Base-by-base conservation (phyloP, 208 protist genomes). In the Leishmania major region DNA sequence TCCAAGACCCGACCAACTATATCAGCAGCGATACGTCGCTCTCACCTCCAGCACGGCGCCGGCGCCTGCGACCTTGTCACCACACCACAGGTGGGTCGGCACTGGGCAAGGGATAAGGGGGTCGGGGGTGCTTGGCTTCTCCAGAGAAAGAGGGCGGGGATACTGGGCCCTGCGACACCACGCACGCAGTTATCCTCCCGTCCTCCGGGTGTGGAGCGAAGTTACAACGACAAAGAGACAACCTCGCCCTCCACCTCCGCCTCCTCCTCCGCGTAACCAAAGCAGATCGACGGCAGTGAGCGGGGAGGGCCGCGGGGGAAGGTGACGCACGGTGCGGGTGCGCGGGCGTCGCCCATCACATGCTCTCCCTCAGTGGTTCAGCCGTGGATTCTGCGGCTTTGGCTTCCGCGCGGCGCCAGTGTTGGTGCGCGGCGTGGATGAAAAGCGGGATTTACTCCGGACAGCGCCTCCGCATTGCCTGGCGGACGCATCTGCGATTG, bases 371-470 rank as follows among this genome's bases (percentile, higher is more conserved):
- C 70, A 84, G 47, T 75, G 81, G 2, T 77, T 75, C 8, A 84
- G 57, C 47, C 59, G 80, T 1, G 78, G 74, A 6, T 66, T 72
- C 66, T 80, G 78, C 40, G 72, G 53, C 57, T 83, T 84, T 43
- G 49, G 74, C 43, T 84, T 84, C 31, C 70, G 64, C 13, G 60
- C 73, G 15, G 64, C 69, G 37, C 57, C n/a, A 6, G 37, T 59
- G 6, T 47, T 77, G 0, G 47, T 28, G 1, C 74, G 74, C 43
- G 31, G 72, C 6, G 22, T 77, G 51, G 83, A 81, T 2, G 77
- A 62, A 19, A 49, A 51, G 31, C 77, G 78, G 3, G 67, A 77
- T 47, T 75, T 75, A 51, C 51, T 62, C n/a, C 19, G 51, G 17
- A 51, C 53, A 28, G n/a, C 17, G 7, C 47, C 51, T 25, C 73